Conservation (phyloP, 345 rosid genomes). For the Populus alba region DNA sequence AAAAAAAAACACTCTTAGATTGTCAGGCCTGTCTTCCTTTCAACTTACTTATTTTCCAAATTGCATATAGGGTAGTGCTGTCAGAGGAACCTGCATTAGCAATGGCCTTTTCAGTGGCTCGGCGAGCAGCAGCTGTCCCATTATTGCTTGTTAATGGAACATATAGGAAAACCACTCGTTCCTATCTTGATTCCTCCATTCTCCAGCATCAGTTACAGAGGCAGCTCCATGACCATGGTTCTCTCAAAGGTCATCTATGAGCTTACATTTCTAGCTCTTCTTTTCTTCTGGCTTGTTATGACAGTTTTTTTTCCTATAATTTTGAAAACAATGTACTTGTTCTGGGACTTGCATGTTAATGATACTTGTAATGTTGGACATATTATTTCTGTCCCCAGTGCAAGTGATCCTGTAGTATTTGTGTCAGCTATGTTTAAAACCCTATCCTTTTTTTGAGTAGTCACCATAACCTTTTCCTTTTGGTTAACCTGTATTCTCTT, state of each 20-base stretch:
- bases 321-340: background rate
- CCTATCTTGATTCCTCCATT: slow-evolving; percentile 89
- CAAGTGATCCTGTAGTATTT: background rate
- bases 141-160: slow-evolving; percentile 96
- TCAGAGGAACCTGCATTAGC: slow-evolving; percentile 98
- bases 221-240: slow-evolving; percentile 54
- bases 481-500: background rate
- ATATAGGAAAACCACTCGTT: slow-evolving; percentile 80
- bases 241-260: slow-evolving; percentile 72
- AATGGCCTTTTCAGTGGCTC: slow-evolving; percentile 96
- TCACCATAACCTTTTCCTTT: background rate
- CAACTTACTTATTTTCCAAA: slow-evolving; percentile 8
- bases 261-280: background rate
- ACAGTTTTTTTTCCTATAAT: background rate
- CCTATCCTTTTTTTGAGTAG: background rate
- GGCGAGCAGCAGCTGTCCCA: slow-evolving; percentile 97
- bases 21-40: background rate
- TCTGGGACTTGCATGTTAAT: background rate
- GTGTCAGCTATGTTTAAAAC: background rate
- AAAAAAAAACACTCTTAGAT: too few species aligned
- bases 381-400: background rate
- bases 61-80: slow-evolving; percentile 64
- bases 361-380: background rate
- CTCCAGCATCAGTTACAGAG: slow-evolving; percentile 91
- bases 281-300: background rate